Evolutionary conservation across 1,284 basidiomycete genomes (phyloP).

Genomic region (Cryptococcus wingfieldii): DNA sequence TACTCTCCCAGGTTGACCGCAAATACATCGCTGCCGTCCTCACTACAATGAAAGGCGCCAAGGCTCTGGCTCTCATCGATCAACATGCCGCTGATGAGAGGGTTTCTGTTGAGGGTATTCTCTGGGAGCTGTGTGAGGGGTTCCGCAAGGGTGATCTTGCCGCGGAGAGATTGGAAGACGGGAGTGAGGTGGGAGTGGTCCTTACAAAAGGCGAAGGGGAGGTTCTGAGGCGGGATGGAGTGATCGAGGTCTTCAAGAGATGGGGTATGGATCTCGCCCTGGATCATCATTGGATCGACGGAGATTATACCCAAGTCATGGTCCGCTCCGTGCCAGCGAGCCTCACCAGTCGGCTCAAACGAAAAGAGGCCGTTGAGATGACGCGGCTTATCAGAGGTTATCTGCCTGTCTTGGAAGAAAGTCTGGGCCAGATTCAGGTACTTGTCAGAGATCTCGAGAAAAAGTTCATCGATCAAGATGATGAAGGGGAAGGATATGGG

Average conservation of each 20-base stretch:
- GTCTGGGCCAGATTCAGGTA: constrained; percentile 31
- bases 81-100: constrained; percentile 96
- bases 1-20: constrained; percentile 77
- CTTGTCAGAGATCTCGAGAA: constrained; percentile 16
- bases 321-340: constrained; percentile 42
- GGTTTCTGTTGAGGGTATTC: constrained; percentile 76
- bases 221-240: constrained; percentile 45
- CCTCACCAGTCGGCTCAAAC: constrained; percentile 29
- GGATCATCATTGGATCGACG: neutral
- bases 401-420: constrained; percentile 24
- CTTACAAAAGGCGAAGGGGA: constrained; percentile 61
- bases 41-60: neutral
- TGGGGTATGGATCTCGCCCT: constrained; percentile 68
- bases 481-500: constrained; percentile 37
- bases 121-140: constrained; percentile 62
- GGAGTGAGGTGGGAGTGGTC: constrained; percentile 53
- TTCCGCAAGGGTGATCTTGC: constrained; percentile 47
- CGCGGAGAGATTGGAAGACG: neutral
- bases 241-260: constrained; percentile 53
- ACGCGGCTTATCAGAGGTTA: constrained; percentile 35
- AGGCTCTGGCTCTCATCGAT: constrained; percentile 70
- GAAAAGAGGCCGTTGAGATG: constrained; percentile 30
- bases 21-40: constrained; percentile 78
- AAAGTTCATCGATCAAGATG: constrained; percentile 2
- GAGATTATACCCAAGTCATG: constrained; percentile 44